A percentile compares a stretch with the other conserved stretches of the same genome.
Conservation (phyloP, 2,329 filamentous ascomycete species). For the Pseudogymnoascus sp. region DNA sequence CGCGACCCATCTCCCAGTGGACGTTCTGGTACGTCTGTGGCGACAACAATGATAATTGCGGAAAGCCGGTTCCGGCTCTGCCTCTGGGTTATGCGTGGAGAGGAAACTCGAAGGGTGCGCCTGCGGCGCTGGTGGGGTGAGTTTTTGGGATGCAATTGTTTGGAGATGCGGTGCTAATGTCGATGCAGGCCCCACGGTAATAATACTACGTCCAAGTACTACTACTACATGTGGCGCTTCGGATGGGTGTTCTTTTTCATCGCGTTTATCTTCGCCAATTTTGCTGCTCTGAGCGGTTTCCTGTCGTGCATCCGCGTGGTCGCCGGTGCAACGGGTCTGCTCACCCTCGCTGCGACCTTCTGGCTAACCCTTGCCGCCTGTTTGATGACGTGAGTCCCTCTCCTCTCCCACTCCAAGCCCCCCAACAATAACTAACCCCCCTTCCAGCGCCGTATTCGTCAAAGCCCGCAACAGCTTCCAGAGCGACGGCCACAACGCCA, state of each 20-base stretch:
- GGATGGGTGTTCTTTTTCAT: slow-evolving; percentile 89
- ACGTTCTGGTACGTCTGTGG: slow-evolving; percentile 83
- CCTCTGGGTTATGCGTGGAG: slow-evolving; percentile 67
- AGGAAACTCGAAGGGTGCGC: slow-evolving; percentile 43
- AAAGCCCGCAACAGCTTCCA: slow-evolving; percentile 59
- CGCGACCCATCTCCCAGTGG: slow-evolving; percentile 64
- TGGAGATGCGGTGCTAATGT: slow-evolving; percentile 8
- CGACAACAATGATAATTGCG: slow-evolving; percentile 55
- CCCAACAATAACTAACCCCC: slow-evolving; percentile 18
- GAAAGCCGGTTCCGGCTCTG: slow-evolving; percentile 49
- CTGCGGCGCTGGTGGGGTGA: slow-evolving; percentile 44
- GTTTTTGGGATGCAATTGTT: slow-evolving; percentile 16
- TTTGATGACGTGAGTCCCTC: slow-evolving; percentile 60
- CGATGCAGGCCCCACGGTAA: slow-evolving; percentile 40
- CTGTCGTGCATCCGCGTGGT: slow-evolving; percentile 64
- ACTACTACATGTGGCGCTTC: slow-evolving; percentile 83
- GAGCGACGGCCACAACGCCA: slow-evolving; percentile 44
- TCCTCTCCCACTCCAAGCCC: slow-evolving; percentile 2
- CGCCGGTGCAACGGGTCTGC: slow-evolving; percentile 54
- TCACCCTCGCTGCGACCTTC: slow-evolving; percentile 53
- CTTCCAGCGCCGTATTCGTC: slow-evolving; percentile 50
- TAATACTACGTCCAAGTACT: slow-evolving; percentile 48
- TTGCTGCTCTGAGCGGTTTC: slow-evolving; percentile 59
- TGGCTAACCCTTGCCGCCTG: slow-evolving; percentile 58
- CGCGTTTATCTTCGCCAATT: slow-evolving; percentile 65